phyloP scores from a whole-genome alignment of 1,139 yeast species.

The Debaryomyces udenii region DNA sequence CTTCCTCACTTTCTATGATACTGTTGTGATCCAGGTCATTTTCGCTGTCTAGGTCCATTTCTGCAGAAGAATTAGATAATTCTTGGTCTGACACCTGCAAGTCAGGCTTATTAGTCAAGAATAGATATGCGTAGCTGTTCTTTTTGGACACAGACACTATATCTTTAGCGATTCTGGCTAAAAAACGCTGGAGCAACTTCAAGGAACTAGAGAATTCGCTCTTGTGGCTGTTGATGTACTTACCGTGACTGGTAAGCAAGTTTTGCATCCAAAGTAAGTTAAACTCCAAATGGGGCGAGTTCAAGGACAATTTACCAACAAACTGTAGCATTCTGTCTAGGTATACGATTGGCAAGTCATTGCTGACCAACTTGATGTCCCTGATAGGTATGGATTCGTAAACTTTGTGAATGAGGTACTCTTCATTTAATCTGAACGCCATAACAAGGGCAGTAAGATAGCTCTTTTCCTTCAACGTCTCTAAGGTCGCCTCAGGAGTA shows the following conservation, averaged over 20 bases:
- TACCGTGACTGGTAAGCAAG: conserved; percentile 74
- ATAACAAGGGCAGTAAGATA: conserved; percentile 82
- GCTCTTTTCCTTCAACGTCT: conserved; percentile 66
- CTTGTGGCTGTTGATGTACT: conserved; percentile 64
- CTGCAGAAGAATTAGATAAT: not conserved
- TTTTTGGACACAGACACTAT: conserved; percentile 57
- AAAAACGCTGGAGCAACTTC: conserved; percentile 74
- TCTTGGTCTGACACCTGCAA: conserved; percentile 17
- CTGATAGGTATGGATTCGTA: conserved; percentile 77
- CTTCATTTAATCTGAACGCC: conserved; percentile 92
- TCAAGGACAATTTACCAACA: conserved; percentile 60
- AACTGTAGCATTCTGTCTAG: conserved; percentile 68
- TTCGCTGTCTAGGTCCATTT: conserved; percentile 17
- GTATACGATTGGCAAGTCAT: conserved; percentile 76
- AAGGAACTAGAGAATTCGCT: conserved; percentile 67
- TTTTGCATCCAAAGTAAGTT: conserved; percentile 78
- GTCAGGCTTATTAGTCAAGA: conserved; percentile 32
- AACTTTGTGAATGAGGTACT: conserved; percentile 67
- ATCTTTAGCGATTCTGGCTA: conserved; percentile 76
- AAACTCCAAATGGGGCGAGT: conserved; percentile 86
- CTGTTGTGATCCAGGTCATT: conserved; percentile 20
- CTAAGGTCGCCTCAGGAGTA: conserved; percentile 76
- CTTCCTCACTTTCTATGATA: conserved; percentile 8
- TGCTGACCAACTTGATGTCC: conserved; percentile 67
- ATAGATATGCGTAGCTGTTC: conserved; percentile 56